Evolutionary conservation across 805 yeast genomes (phyloP).

Genomic region (Lipomyces oligophaga): DNA sequence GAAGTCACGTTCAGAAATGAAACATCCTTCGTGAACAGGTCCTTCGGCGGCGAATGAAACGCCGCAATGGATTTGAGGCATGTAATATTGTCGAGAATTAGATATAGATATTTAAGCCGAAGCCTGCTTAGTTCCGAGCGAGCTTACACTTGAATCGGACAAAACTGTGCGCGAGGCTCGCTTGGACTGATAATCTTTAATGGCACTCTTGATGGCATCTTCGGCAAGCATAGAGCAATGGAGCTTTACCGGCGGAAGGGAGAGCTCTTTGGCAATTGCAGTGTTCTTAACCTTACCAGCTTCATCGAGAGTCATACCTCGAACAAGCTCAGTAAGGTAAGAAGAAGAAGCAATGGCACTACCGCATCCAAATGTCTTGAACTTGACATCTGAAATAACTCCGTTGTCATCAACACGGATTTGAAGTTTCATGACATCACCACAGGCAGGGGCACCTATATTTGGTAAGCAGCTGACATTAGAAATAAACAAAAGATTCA

Average conservation of each 20-base stretch:
- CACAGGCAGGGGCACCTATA: constrained; percentile 87
- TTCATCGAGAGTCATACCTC: constrained; percentile 91
- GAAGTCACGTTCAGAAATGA: too few species aligned
- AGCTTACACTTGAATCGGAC: constrained; percentile 1
- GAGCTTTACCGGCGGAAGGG: constrained; percentile 93
- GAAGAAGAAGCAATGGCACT: constrained; percentile 95
- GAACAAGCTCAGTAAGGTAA: constrained; percentile 89
- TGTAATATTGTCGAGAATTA: too few species aligned
- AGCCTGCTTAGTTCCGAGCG: constrained; percentile 2
- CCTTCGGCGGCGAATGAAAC: too few species aligned
- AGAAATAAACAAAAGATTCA: background rate
- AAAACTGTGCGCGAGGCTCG: constrained; percentile 45
- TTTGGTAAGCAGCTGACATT: too few species aligned
- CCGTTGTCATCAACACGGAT: constrained; percentile 92
- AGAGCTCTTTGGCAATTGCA: constrained; percentile 87
- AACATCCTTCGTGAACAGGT: too few species aligned
- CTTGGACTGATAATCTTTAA: constrained; percentile 89
- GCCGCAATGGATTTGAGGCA: too few species aligned
- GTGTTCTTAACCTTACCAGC: constrained; percentile 92
- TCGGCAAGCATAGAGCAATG: constrained; percentile 99
- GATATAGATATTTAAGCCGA: constrained; percentile 1
- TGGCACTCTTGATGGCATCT: constrained; percentile 96
- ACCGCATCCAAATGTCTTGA: constrained; percentile 99
- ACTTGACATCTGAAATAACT: constrained; percentile 87
- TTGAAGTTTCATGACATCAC: constrained; percentile 97